Base-by-base conservation (phyloP, 305 asterid species). In the Solanum hybrid region DNA sequence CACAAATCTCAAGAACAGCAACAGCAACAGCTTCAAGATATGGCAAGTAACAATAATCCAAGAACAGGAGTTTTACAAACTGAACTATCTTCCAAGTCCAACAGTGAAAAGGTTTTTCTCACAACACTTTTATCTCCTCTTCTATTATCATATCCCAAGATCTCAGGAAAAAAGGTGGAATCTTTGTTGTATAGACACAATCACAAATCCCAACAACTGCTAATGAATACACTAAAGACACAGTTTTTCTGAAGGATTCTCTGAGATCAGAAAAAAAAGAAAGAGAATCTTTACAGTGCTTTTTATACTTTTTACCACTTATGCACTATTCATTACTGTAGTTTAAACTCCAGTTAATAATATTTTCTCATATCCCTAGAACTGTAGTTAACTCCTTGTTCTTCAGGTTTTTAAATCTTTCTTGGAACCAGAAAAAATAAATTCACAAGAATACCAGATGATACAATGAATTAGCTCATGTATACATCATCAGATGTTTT, bases 71-170 rank as follows among this genome's bases (percentile, higher is more conserved):
- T 69, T 85, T 91, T 94, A 75, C 95, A 90, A 89, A 32, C 92
- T 88, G 91, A 87, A 85, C 88, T 89, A 66, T 87, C 92, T 88
- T 29, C 92, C 82, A 97, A 94, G 89, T 93, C 93, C 89, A 86
- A 91, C 88, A 90, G 92, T 87, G 96, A 95, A 89, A 97, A 97
- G 99, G 99, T 97, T 42, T 80, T 13, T 8, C 24, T 40, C 66
- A 7, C n/a, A 29, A 26, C 14, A 7, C 34, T 80, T 80, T 42
- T 80, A 42, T 45, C 27, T 7, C 38, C 40, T 88, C 66, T 87
- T 40, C 82, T 87, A 86, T 66, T 90, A 51, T 88, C 90, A 84
- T 76, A 86, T 90, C 93, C 92, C 91, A 90, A 87, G 80, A 88
- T 72, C 91, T 89, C 71, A 66, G 92, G 93, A 71, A 90, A 89